Conservation (phyloP, 345 rosid genomes). For the Odontarrhena argentea region DNA sequence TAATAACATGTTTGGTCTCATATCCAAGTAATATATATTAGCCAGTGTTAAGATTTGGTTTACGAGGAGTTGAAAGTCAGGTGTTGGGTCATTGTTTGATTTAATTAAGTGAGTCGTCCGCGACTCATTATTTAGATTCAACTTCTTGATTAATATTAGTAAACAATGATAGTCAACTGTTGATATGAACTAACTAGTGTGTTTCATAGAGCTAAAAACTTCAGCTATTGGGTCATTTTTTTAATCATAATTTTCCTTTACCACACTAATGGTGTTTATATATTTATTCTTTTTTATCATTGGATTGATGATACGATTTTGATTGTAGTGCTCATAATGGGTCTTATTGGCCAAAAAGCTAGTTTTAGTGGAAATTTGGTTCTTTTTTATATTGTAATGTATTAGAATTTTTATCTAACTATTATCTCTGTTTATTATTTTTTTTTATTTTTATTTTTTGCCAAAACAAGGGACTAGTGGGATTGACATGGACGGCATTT, state of each 20-base stretch:
- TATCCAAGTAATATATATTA: background rate
- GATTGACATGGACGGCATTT: slow-evolving; percentile 82
- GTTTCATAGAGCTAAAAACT: background rate
- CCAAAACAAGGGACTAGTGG: slow-evolving; percentile 73
- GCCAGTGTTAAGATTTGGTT: background rate
- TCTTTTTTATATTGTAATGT: background rate
- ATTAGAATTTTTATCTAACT: background rate
- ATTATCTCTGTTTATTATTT: background rate
- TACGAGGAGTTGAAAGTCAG: slow-evolving; percentile 5
- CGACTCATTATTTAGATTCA: too few species aligned
- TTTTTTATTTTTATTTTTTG: slow-evolving; percentile 8
- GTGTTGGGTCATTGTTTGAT: slow-evolving; percentile 17
- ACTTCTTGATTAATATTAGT: too few species aligned
- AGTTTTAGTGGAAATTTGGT: slow-evolving; percentile 23
- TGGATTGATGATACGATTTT: slow-evolving; percentile 15
- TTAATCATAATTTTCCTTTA: slow-evolving; percentile 4
- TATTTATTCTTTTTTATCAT: background rate
- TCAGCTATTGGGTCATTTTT: slow-evolving; percentile 2
- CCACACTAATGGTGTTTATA: slow-evolving; percentile 21
- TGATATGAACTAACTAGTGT: slow-evolving; percentile 16
- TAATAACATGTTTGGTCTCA: background rate
- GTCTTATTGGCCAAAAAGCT: slow-evolving; percentile 26
- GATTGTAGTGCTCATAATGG: slow-evolving; percentile 30
- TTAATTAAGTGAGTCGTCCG: background rate
- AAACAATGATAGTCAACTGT: background rate